phyloP scores from a whole-genome alignment of 768 basidiomycete species.

The Pilatotrama ljubarskyi region DNA sequence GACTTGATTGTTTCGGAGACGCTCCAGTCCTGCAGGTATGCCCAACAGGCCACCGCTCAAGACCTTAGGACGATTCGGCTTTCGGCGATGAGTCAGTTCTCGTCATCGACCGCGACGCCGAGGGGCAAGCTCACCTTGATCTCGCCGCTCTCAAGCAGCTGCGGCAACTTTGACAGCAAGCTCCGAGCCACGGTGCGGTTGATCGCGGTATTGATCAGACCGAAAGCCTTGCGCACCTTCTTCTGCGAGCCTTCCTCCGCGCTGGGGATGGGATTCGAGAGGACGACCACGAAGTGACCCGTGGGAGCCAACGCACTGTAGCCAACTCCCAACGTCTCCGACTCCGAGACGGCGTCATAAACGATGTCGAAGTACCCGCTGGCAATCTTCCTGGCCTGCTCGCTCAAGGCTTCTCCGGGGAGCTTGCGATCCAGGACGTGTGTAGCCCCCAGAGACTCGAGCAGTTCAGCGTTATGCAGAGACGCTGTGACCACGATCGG shows the following conservation, averaged over 20 bases:
- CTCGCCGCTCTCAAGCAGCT: conserved; percentile 17
- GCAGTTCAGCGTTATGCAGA: conserved; percentile 24
- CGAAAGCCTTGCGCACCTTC: conserved; percentile 1
- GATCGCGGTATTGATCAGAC: conserved; percentile 1
- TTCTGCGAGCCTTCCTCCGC: conserved; percentile 4
- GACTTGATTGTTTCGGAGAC: conserved; percentile 23
- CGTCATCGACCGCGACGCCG: not conserved
- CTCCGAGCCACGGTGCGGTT: not conserved
- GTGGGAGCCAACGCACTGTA: conserved; percentile 24
- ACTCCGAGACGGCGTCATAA: conserved; percentile 25
- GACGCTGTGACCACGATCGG: conserved; percentile 33
- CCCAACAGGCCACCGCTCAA: conserved; percentile 28
- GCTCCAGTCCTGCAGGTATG: conserved; percentile 23
- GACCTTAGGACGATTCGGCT: conserved; percentile 30
- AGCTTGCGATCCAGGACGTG: conserved; percentile 31
- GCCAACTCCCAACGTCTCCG: conserved; percentile 24
- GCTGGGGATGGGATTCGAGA: not conserved
- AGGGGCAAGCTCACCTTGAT: conserved; percentile 20
- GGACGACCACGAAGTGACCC: conserved; percentile 24
- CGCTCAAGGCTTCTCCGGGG: conserved; percentile 3
- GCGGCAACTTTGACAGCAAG: conserved; percentile 15
- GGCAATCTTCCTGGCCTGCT: conserved; percentile 22
- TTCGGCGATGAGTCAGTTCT: not conserved
- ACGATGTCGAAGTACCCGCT: conserved; percentile 22
- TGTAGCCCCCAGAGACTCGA: conserved; percentile 28